These are phyloP conservation scores for Fusarium nodosum DNA, from an alignment of 2,329 filamentous ascomycete species.

Conservation along the genomic window DNA sequence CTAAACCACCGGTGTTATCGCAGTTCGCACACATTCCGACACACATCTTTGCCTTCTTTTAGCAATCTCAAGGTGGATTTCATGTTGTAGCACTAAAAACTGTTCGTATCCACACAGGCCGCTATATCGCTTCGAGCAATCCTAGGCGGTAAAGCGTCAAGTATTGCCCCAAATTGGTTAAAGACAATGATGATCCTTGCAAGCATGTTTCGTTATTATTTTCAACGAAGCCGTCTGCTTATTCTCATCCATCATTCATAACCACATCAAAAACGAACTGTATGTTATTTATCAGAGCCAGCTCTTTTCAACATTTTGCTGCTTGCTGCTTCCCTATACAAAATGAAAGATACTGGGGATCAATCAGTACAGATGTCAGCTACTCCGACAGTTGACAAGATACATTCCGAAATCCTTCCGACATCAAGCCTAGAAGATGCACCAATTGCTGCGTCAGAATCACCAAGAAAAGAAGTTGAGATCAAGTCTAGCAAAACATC, in stretches of 20 bases:
- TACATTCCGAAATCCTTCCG: background rate
- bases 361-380: rapidly evolving
- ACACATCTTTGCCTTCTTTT: no score
- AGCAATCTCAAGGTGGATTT: no score
- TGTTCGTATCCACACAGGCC: background rate
- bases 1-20: no score
- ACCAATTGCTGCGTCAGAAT: background rate
- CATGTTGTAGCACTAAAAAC: background rate
- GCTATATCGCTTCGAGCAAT: background rate
- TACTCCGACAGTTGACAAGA: background rate
- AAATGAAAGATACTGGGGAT: slow-evolving; percentile 19
- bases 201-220: background rate
- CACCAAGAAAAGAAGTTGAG: rapidly evolving
- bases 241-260: background rate
- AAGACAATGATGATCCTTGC: slow-evolving; percentile 21
- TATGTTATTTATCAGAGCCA: background rate
- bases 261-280: background rate
- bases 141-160: background rate
- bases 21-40: no score
- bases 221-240: background rate
- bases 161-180: slow-evolving; percentile 15
- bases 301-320: rapidly evolving
- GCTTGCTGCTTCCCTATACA: rapidly evolving
- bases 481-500: background rate
- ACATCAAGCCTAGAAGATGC: background rate